Evolutionary conservation across 371 early-diverging fungal species (phyloP).

Genomic region (Mucor ambiguus): DNA sequence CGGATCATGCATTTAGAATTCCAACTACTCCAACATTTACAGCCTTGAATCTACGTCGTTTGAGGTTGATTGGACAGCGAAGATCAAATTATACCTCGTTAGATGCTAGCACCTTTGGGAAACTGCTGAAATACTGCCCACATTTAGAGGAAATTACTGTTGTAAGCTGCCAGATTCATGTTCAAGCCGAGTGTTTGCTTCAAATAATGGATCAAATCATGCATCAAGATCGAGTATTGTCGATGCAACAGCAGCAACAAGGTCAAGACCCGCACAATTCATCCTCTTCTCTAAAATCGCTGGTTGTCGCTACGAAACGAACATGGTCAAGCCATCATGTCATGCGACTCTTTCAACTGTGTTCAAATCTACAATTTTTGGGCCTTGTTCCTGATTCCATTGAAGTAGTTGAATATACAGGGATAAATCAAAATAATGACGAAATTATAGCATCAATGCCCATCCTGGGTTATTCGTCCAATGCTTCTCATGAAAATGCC

Average conservation of each 20-base stretch:
- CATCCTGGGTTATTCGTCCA: background rate
- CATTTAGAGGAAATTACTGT: conserved; percentile 30
- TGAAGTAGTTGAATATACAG: conserved; percentile 1
- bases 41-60: conserved; percentile 13
- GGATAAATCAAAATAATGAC: background rate
- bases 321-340: conserved; percentile 42
- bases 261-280: background rate
- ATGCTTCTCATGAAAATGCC: background rate
- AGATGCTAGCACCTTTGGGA: conserved; percentile 31
- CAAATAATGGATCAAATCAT: conserved; percentile 17
- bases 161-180: conserved; percentile 36
- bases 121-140: conserved; percentile 31
- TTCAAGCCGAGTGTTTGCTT: conserved; percentile 38
- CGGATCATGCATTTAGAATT: conserved; percentile 35
- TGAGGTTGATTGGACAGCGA: conserved; percentile 32
- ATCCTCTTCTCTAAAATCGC: conserved; percentile 21
- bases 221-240: background rate
- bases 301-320: conserved; percentile 35
- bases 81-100: conserved; percentile 36
- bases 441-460: background rate
- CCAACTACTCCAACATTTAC: background rate
- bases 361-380: conserved; percentile 27
- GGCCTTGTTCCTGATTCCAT: conserved; percentile 31
- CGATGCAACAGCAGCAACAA: background rate
- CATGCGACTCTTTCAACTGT: conserved; percentile 27